These are phyloP conservation scores for Pyrenophora graminea DNA, from an alignment of 2,329 filamentous ascomycete genomes.

Conservation along the genomic window DNA sequence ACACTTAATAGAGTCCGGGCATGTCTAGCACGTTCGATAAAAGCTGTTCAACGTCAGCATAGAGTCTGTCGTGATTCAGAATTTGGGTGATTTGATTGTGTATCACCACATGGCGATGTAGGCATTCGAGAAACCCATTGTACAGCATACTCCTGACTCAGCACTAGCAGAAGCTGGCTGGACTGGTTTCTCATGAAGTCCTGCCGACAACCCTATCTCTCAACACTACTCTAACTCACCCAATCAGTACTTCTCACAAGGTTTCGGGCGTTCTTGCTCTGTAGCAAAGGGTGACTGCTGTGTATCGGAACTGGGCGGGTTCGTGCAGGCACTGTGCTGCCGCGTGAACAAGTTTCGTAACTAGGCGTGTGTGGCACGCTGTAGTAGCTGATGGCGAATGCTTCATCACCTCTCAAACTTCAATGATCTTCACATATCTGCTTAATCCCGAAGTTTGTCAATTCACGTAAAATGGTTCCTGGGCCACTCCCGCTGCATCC, in stretches of 20 bases:
- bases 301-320: background rate
- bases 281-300: background rate
- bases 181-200: background rate
- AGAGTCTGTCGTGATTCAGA: no score
- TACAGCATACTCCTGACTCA: background rate
- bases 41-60: no score
- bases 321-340: background rate
- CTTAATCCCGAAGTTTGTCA: no score
- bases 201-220: conserved; percentile 11
- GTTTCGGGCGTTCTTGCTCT: background rate
- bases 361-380: background rate
- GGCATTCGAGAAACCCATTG: background rate
- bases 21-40: no score
- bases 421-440: background rate
- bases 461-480: conserved; percentile 5
- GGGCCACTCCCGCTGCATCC: background rate
- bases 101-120: background rate
- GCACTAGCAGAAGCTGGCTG: background rate
- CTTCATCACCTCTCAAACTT: background rate
- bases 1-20: no score
- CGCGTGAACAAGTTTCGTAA: background rate
- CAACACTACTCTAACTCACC: conserved; percentile 6
- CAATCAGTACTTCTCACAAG: conserved; percentile 4
- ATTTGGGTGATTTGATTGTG: no score
- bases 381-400: background rate